A percentile compares a stretch with the other conserved stretches of the same genome.
Evolutionary conservation across 768 basidiomycete genomes (phyloP).

Genomic region (Psilocybe tampanensis): DNA sequence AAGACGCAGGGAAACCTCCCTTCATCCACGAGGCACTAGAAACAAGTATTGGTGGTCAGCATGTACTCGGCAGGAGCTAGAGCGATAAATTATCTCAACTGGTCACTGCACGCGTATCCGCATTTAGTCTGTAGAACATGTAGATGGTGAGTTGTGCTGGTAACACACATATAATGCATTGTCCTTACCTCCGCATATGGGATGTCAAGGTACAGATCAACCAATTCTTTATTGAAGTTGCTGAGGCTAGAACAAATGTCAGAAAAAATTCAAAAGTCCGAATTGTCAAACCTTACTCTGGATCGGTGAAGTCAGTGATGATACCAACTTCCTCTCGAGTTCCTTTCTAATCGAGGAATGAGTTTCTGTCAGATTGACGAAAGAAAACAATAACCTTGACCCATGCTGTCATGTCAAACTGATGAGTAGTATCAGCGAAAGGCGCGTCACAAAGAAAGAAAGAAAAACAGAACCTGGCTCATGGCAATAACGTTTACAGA

Average conservation of each 20-base stretch:
- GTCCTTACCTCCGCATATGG: slow-evolving; percentile 65
- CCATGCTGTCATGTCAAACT: slow-evolving; percentile 96
- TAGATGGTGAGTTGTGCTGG: slow-evolving; percentile 12
- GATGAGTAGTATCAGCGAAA: slow-evolving; percentile 15
- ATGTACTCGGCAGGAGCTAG: slow-evolving; percentile 30
- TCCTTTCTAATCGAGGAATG: slow-evolving; percentile 46
- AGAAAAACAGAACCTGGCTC: slow-evolving; percentile 61
- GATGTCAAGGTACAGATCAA: slow-evolving; percentile 80
- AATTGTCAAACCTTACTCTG: slow-evolving; percentile 38
- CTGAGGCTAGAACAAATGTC: slow-evolving; percentile 59
- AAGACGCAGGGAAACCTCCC: slow-evolving; percentile 84
- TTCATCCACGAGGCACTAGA: slow-evolving; percentile 76
- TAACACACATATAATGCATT: slow-evolving; percentile 8
- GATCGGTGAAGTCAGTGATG: slow-evolving; percentile 83
- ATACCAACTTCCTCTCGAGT: slow-evolving; percentile 80
- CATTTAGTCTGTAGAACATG: slow-evolving; percentile 67
- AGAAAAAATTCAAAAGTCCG: slow-evolving; percentile 7
- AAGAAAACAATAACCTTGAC: slow-evolving; percentile 61
- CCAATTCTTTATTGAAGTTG: slow-evolving; percentile 74
- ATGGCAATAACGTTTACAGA: slow-evolving; percentile 74
- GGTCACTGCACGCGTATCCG: slow-evolving; percentile 94
- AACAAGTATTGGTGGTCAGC: slow-evolving; percentile 25
- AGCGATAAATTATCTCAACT: slow-evolving; percentile 48
- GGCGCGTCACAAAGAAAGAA: slow-evolving; percentile 9
- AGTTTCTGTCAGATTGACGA: slow-evolving; percentile 10